These are phyloP conservation scores for Trichocladium antarcticum DNA, from an alignment of 495 filamentous ascomycete genomes.

Conservation along the genomic window DNA sequence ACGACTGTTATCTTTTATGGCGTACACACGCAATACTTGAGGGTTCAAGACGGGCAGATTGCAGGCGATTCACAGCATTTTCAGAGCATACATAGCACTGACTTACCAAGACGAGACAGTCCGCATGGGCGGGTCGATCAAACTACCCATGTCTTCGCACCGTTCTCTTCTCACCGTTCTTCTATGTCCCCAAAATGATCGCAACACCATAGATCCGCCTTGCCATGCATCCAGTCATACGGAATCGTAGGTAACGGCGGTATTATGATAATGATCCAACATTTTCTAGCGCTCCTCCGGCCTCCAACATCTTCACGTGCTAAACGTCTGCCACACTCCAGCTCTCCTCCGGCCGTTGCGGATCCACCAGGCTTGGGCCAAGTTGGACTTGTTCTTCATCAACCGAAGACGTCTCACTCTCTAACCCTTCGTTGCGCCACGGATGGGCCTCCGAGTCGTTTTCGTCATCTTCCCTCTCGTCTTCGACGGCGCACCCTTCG, in stretches of 20 bases:
- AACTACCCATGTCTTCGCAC: background rate
- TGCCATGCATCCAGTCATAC: background rate
- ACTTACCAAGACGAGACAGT: background rate
- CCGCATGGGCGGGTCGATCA: background rate
- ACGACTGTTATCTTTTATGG: background rate
- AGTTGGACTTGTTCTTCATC: constrained; percentile 4
- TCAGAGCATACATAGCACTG: background rate
- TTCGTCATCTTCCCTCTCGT: constrained; percentile 7
- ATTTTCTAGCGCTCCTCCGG: background rate
- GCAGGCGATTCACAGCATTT: constrained; percentile 3
- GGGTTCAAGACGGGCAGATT: background rate
- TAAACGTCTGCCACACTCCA: constrained; percentile 12
- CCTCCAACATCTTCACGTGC: background rate
- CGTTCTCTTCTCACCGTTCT: background rate
- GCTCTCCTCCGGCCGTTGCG: constrained; percentile 9
- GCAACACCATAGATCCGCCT: background rate
- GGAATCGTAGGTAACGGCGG: background rate
- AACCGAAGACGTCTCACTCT: background rate
- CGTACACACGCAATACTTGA: background rate
- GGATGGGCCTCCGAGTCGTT: constrained; percentile 23
- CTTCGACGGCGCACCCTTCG: constrained; percentile 11
- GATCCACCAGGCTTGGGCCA: constrained; percentile 9
- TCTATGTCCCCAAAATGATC: too few relatives aligned
- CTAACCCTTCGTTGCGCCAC: constrained; percentile 25
- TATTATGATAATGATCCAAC: background rate